Evolutionary conservation across 306 rosid species (phyloP), one percentile per base, ranked within the genome.

Genomic region (Quercus parvula): DNA sequence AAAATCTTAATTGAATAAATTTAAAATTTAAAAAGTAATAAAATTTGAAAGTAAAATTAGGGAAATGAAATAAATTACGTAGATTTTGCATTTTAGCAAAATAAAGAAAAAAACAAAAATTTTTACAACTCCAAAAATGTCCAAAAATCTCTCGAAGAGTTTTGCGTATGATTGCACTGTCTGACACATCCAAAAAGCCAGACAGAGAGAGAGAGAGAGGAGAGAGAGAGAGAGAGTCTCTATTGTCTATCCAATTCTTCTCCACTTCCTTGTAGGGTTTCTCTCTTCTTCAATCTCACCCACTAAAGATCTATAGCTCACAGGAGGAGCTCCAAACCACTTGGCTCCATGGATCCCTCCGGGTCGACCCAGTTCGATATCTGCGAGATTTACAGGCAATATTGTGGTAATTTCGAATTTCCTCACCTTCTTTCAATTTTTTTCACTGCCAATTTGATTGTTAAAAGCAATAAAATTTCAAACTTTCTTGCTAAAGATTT

Each of bases 331-430:
- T 85, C 71, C 44, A 62, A 54, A 51, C 41, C 51, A 73, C 84
- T 59, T 75, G 66, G 73, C 75, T 51, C 83, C 76, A 89, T 91
- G 92, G 91, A 87, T 91, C 83, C 87, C 27, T 82, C 80, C 24
- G 81, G 76, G 78, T 76, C 81, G 67, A 52, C 79, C 79, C 81
- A 74, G 67, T 87, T 86, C 84, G 92, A 91, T 69, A 88, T 93
- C 81, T 83, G 79, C 51, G 85, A 90, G 82, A 85, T 89, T 86
- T 96, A 93, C 79, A 92, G 89, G 56, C 89, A 88, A 70, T 96
- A 71, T 79, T 89, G 84, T 73, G 93, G 99, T 95, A 84, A 80
- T 71, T 76, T 41, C 12, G 46, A 41, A 41, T 41, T 38, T 30
- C 20, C 79, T 5, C 13, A 35, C 46, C 18, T 55, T 51, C 59